Evolutionary conservation across 2,329 filamentous ascomycete genomes (phyloP), one percentile per base, ranked within the genome.

Genomic region (Neurospora crassa): DNA sequence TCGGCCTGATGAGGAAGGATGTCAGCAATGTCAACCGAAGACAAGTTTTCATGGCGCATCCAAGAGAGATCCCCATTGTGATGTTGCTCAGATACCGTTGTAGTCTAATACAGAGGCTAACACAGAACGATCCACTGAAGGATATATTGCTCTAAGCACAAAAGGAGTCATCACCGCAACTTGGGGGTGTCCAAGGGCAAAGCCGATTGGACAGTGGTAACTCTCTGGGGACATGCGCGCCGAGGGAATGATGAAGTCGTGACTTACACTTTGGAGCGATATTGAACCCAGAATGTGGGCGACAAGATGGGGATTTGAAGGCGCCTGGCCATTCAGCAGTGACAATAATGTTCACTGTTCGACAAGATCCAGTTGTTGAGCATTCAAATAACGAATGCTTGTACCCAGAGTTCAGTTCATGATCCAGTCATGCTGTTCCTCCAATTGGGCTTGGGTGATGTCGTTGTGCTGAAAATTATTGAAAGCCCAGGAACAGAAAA

Each of bases 41-140:
- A 59, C n/a, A 10, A n/a, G 11, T 40, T 7, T 40, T 12, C 20
- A 41, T 29, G n/a, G n/a, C n/a, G 24, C 40, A 34, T 42, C 42
- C 37, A 40, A 47, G 70, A 47, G 70, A 29, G 68, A 1, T 24
- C 41, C 40, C 47, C 24, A 41, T 47, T 47, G 14, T 24, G 41
- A 43, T 34, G 42, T 76, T 76, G 86, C 87, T 96, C 92, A 96
- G 92, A 96, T 96, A 96, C 92, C 92, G 92, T 96, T 95, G 92
- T 96, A 96, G 92, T 96, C 92, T 92, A 91, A 90, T 88, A 81
- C 81, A 78, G 86, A 86, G 84, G 86, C 87, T 82, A 83, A 85
- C 89, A 91, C 82, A 75, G 86, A 88, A 87, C 84, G 79, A 63
- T 84, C 82, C 84, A 85, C 81, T 85, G 84, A 86, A 85, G 83